Base-by-base conservation (phyloP, 2,329 filamentous ascomycete species). In the Colletotrichum tamarilloi region DNA sequence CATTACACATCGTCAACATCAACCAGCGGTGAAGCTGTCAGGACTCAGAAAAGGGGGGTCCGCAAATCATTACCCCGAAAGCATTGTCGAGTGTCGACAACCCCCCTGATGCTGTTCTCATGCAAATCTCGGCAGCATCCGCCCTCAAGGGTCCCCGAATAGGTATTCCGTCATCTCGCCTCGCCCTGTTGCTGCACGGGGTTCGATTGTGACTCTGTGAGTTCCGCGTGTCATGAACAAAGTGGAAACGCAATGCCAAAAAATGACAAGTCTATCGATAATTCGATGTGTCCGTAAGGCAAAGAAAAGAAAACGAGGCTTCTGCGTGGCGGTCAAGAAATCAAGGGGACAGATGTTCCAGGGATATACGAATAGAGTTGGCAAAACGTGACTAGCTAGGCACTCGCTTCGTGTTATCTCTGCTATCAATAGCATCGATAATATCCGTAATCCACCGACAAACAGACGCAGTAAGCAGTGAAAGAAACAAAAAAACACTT, bases 161-260 rank as follows among this genome's bases (percentile, higher is more conserved):
- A 62, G 64, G 68, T 24, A 67, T 68, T 58, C 35, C 69, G 65
- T 68, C 69, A 68, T 64, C 69, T 68, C 65, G 58, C 65, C 58
- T 59, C 22, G 19, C 26, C 26, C n/a, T n/a, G 28, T 32, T 9
- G 16, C 46, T n/a, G 52, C 52, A 68, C 58, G 65, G 65, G 32
- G 32, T 35, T 35, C 32, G 32, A 35, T 56, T 49, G 30, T 46
- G 30, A 35, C 32, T 12, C 8, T 24, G 52, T 19, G 69, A 68
- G 53, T 63, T 35, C 32, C 52, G 57, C 26, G 55, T 35, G 63
- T 26, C 46, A 35, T 28, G 30, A 38, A 26, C n/a, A 24, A 46
- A 46, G 30, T 28, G 30, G 22, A 62, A 57, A 49, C 42, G 42
- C 42, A 49, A 49, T 49, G 42, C 42, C 32, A 35, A 12, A 35